Evolutionary conservation across 202 grass and related monocot species (phyloP), one percentile per base, ranked within the genome.

Genomic region (Setaria viridis): DNA sequence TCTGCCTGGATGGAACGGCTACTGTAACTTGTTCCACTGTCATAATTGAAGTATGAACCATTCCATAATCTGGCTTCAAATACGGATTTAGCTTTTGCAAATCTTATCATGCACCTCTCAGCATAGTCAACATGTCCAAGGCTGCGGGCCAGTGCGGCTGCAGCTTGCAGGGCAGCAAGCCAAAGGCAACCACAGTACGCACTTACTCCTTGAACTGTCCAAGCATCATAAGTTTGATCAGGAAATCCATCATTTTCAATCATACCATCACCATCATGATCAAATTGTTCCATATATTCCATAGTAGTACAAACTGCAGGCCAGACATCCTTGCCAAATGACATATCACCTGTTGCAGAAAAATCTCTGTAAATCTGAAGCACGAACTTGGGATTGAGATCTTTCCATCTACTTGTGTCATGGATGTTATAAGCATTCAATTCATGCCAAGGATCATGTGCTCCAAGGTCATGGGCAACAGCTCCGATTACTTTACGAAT

Each of bases 371-470:
- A 98, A 80, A 98, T 87, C 72, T 95, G 93, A 39, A 98, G 88
- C 43, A 98, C 93, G 11, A 98, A 98, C 78, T 94, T 98, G 54
- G 93, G 93, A 70, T 98, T 98, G 51, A 98, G 91, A 89, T 98
- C 95, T 85, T 98, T 98, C 93, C 95, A 98, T 91, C 87, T 93
- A 87, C 95, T 98, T 42, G 95, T 98, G 80, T 98, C 93, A 57
- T 98, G 95, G 82, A 98, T 98, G 79, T 98, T 98, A 80, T 98
- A 98, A 11, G 95, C 95, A 89, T 98, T 98, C 91, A 98, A 89
- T 80, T 98, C 95, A 81, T 95, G 90, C 95, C 95, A 98, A 50
- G 95, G 95, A 74, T 98, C 79, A 85, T 98, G 95, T 60, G 95
- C 92, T 83, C 95, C 95, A 16, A 98, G 86, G 82, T 98, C 95